Evolutionary conservation across 1,139 yeast species (phyloP).

Genomic region (Diutina siamensis): DNA sequence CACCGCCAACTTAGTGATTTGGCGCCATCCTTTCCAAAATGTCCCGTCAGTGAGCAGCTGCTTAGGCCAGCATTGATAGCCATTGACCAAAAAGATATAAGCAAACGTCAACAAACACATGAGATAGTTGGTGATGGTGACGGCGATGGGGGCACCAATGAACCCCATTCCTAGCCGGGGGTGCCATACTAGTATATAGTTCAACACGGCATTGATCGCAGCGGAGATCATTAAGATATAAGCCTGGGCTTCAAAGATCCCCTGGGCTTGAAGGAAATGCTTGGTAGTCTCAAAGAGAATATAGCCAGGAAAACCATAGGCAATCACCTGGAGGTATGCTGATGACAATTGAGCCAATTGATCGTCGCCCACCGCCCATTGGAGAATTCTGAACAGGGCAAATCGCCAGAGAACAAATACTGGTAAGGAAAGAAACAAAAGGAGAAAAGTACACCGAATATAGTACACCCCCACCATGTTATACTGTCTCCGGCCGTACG

Average conservation of each 20-base stretch:
- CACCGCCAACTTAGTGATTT: slow-evolving; percentile 56
- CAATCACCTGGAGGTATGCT: slow-evolving; percentile 38
- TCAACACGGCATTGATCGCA: slow-evolving; percentile 54
- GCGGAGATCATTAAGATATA: slow-evolving; percentile 60
- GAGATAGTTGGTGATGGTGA: slow-evolving; percentile 56
- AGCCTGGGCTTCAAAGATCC: slow-evolving; percentile 70
- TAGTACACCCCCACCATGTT: slow-evolving; percentile 55
- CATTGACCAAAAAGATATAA: slow-evolving; percentile 45
- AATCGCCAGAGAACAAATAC: slow-evolving; percentile 47
- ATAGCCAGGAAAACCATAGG: slow-evolving; percentile 61
- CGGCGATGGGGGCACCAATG: slow-evolving; percentile 66
- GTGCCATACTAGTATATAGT: slow-evolving; percentile 58
- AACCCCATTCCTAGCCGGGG: slow-evolving; percentile 48
- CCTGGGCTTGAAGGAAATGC: slow-evolving; percentile 66
- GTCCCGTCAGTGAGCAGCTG: slow-evolving; percentile 23
- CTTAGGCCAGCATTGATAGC: slow-evolving; percentile 67
- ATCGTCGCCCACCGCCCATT: slow-evolving; percentile 35
- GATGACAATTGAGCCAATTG: slow-evolving; percentile 35
- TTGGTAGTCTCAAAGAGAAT: slow-evolving; percentile 63
- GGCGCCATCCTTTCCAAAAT: slow-evolving; percentile 41
- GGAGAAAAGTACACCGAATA: slow-evolving; percentile 50
- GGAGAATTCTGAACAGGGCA: slow-evolving; percentile 28
- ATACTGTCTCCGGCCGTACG: slow-evolving; percentile 56
- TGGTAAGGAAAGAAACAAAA: slow-evolving; percentile 45
- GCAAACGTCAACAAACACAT: slow-evolving; percentile 47